phyloP scores from a whole-genome alignment of 2,329 filamentous ascomycete species.

The Hymenoscyphus occultus region DNA sequence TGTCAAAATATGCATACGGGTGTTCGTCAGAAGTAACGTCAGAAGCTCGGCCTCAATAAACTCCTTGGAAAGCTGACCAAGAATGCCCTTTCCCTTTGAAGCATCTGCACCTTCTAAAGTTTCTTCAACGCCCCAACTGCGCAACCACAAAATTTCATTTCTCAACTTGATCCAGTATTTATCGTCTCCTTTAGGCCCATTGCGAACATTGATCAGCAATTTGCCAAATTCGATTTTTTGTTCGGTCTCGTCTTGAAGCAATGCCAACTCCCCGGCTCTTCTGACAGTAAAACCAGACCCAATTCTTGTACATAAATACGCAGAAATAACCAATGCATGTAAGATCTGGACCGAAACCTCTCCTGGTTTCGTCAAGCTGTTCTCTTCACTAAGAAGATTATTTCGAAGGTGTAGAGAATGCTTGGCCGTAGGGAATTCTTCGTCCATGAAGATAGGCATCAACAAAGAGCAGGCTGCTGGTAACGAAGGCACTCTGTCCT shows the following conservation, averaged over 20 bases:
- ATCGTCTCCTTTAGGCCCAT: conserved; percentile 54
- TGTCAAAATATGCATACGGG: conserved; percentile 20
- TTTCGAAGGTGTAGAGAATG: conserved; percentile 48
- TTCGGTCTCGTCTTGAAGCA: conserved; percentile 61
- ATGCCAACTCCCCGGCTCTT: conserved; percentile 58
- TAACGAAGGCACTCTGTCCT: conserved; percentile 54
- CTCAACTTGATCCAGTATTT: conserved; percentile 60
- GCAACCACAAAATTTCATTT: conserved; percentile 68
- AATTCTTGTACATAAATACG: conserved; percentile 51
- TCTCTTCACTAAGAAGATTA: conserved; percentile 55
- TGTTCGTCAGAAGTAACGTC: conserved; percentile 61
- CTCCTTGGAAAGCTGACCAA: conserved; percentile 57
- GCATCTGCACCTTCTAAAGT: conserved; percentile 35
- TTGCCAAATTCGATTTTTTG: conserved; percentile 56
- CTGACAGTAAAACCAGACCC: conserved; percentile 50
- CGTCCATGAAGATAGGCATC: conserved; percentile 40
- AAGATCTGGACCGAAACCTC: conserved; percentile 55
- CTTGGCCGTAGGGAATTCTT: conserved; percentile 39
- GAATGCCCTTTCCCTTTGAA: conserved; percentile 45
- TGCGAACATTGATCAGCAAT: conserved; percentile 44
- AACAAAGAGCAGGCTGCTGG: conserved; percentile 47
- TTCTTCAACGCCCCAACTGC: conserved; percentile 63
- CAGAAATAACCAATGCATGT: conserved; percentile 60
- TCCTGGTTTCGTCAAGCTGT: conserved; percentile 62
- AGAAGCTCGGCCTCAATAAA: conserved; percentile 70